These are phyloP conservation scores for Raffaelea deltoideospora DNA, from an alignment of 2,329 filamentous ascomycete genomes.

Conservation along the genomic window DNA sequence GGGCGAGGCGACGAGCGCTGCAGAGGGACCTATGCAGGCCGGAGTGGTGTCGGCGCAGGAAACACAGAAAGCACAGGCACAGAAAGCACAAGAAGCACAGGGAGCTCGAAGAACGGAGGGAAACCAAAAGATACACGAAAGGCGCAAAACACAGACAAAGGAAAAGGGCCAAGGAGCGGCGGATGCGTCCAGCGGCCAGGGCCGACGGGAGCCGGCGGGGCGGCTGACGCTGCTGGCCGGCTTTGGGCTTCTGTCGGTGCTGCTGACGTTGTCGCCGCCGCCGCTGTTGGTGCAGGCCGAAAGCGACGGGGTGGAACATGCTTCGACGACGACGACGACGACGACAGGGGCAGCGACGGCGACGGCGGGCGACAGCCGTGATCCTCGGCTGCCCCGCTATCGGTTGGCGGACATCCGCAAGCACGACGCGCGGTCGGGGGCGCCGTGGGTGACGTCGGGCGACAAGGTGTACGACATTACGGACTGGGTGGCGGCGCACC, in stretches of 20 bases:
- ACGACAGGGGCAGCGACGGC: background rate
- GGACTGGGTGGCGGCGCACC: constrained; percentile 50
- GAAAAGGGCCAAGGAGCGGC: background rate
- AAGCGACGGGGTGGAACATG: background rate
- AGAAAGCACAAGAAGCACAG: no score
- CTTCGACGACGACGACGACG: no score
- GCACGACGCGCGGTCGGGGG: constrained; percentile 8
- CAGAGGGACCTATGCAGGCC: no score
- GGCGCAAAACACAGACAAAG: background rate
- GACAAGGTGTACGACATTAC: constrained; percentile 58
- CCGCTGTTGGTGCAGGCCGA: background rate
- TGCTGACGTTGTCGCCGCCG: constrained; percentile 5
- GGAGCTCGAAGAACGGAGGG: no score
- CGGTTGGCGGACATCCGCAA: constrained; percentile 11
- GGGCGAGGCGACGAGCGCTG: no score
- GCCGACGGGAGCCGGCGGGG: background rate
- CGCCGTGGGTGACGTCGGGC: constrained; percentile 48
- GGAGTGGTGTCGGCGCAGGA: no score
- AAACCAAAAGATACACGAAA: no score
- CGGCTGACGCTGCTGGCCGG: constrained; percentile 5
- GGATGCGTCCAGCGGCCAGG: background rate
- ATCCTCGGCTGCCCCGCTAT: constrained; percentile 10
- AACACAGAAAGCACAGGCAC: no score
- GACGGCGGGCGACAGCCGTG: constrained; percentile 6
- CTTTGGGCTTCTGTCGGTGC: constrained; percentile 3